These are phyloP conservation scores for Boletales sp. DNA, from an alignment of 768 basidiomycete genomes.

Conservation along the genomic window DNA sequence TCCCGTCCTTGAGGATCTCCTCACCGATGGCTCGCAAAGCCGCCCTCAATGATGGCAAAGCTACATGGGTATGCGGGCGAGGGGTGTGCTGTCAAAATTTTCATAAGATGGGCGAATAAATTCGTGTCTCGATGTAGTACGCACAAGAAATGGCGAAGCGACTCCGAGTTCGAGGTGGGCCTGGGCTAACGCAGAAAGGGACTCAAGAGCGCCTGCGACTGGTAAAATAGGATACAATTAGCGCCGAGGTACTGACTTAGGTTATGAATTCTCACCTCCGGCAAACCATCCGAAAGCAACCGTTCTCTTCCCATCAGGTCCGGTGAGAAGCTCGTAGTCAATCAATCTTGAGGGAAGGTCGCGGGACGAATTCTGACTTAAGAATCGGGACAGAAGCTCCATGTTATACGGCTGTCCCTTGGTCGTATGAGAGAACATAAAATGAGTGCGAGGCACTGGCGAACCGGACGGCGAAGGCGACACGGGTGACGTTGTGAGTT, in stretches of 20 bases:
- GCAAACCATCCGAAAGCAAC: constrained; percentile 94
- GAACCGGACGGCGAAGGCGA: constrained; percentile 19
- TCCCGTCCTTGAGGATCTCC: constrained; percentile 52
- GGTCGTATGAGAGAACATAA: constrained; percentile 92
- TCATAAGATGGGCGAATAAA: too few relatives aligned
- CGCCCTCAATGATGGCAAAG: constrained; percentile 48
- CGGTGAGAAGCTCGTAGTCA: constrained; percentile 83
- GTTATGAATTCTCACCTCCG: constrained; percentile 53
- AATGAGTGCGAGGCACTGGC: constrained; percentile 56
- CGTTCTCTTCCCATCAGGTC: constrained; percentile 60
- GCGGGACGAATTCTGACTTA: constrained; percentile 30
- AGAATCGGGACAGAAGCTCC: constrained; percentile 65
- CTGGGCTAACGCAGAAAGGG: constrained; percentile 73
- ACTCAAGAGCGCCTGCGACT: constrained; percentile 86
- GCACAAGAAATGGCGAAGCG: constrained; percentile 78
- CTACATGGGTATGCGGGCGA: constrained; percentile 71
- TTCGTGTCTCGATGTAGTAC: constrained; percentile 16
- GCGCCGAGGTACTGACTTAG: neutral
- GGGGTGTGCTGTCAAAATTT: constrained; percentile 52
- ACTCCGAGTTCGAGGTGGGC: constrained; percentile 75
- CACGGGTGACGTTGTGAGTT: constrained; percentile 50
- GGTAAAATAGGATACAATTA: constrained; percentile 5
- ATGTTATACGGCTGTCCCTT: constrained; percentile 89
- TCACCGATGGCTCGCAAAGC: constrained; percentile 57
- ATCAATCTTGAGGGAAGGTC: constrained; percentile 51